Evolutionary conservation across 805 yeast genomes (phyloP), one percentile per base, ranked within the genome.

Genomic region (Huiozyma sinensis): DNA sequence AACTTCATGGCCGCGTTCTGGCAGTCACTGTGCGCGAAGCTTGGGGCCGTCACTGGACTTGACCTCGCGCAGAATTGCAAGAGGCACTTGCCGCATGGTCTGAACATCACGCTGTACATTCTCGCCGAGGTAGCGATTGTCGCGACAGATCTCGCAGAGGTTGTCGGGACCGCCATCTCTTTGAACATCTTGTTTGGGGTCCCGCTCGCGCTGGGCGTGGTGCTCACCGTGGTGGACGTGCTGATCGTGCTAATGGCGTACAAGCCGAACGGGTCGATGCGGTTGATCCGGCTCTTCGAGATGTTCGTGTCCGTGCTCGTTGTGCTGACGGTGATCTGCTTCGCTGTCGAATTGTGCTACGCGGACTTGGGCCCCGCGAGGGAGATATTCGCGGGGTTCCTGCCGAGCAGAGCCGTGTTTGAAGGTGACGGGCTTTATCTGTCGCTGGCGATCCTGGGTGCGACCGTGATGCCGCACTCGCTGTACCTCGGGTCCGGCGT

Each of bases 131-230:
- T 82, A 13, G 95, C 97, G 17, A 90, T 90, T 47, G 79, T 90
- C 37, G 96, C 97, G 2, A 90, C 97, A 0, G 98, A 90, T 65
- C 73, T 92, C 50, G 97, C 98, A 1, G 97, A 90, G 60, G 95
- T 90, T 33, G 90, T 92, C 28, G 98, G 98, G n/a, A 86, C 96
- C 4, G 97, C 97, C 4, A 87, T 90, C 45, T 82, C 97, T 0
- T 71, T 90, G 45, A 87, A 92, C 53, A 86, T 90, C 44, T 66
- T 92, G 37, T 78, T 89, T 58, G 73, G 76, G 2, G 68, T 92
- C 6, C 97, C 97, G 0, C 67, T 92, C 13, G 71, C 85, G 6
- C 70, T 77, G 5, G 98, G 98, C 32, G 95, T 90, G 11, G 65
- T 87, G 4, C 62, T 90, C 42, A 90, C 97, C 0, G 81, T 87